phyloP scores from a whole-genome alignment of 495 filamentous ascomycete genomes.

The Parachaetomium inaequale region DNA sequence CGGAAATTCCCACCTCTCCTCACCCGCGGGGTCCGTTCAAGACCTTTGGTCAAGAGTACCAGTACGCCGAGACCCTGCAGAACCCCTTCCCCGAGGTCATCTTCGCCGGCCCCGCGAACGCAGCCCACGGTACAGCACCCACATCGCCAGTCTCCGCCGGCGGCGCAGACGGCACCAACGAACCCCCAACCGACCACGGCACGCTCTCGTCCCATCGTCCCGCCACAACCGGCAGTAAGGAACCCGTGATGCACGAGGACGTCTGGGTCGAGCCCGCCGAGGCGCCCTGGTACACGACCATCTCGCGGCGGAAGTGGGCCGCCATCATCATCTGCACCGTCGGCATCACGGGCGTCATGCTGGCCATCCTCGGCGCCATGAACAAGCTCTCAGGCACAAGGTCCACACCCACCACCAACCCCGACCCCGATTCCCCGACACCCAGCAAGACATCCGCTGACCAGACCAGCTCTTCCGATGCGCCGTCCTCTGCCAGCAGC shows the following conservation, averaged over 20 bases:
- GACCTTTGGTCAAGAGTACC: constrained; percentile 25
- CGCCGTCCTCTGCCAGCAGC: background rate
- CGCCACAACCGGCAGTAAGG: constrained; percentile 16
- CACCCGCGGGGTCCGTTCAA: constrained; percentile 9
- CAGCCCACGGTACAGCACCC: background rate
- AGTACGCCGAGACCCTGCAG: constrained; percentile 27
- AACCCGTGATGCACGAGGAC: constrained; percentile 9
- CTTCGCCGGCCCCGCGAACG: background rate
- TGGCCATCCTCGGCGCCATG: constrained; percentile 33
- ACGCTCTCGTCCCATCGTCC: background rate
- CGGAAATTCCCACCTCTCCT: background rate
- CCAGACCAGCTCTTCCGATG: constrained; percentile 12
- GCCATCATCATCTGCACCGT: constrained; percentile 18
- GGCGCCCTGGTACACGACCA: constrained; percentile 28
- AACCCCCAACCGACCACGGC: background rate
- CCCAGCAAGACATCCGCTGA: constrained; percentile 11
- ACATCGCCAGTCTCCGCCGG: background rate
- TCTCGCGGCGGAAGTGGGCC: constrained; percentile 22
- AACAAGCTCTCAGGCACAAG: constrained; percentile 10
- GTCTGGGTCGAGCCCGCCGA: constrained; percentile 23
- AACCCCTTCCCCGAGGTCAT: constrained; percentile 30
- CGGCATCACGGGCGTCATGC: constrained; percentile 24
- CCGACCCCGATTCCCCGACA: background rate
- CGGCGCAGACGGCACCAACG: constrained; percentile 13
- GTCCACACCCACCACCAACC: constrained; percentile 15